Evolutionary conservation across 331 rosid genomes (phyloP), one percentile per base, ranked within the genome.

Genomic region (Erythrophleum ivorense): DNA sequence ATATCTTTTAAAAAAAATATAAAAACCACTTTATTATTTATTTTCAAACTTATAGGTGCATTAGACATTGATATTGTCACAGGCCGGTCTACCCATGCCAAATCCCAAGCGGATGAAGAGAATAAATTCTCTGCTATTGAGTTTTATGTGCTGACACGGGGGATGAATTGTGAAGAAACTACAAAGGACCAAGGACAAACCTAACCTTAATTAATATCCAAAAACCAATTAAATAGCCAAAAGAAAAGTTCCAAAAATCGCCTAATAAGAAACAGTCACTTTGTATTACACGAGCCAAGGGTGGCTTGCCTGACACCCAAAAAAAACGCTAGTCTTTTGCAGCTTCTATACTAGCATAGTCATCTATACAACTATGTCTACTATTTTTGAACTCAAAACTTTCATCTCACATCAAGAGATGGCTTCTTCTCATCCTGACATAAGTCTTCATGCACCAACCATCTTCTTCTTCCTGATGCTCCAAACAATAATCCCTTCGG

Each of bases 401-500:
- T 43, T 60, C 70, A 52, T 14, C 40, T 11, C 18, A 58, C 36
- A 10, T 33, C 11, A 9, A 16, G 33, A 34, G 13, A 67, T 82
- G 81, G 31, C 34, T 72, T 29, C 68, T 31, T 34, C 55, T 49
- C 65, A 49, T n/a, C 36, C 63, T 60, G 38, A 65, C 40, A 24
- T 10, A 10, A 41, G 65, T 13, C 73, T 63, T 66, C 18, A 18
- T 41, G 31, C 54, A 9, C 63, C 11, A 66, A 6, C 46, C 29
- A 0, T 19, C 54, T 19, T 24, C 54, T 69, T 21, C 55, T 0
- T 45, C 31, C 65, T 83, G 12, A 57, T 70, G 31, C 58, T 64
- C 14, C 63, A 43, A 7, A 41, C 16, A 2, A 45, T 2, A 19
- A 16, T 21, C 50, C 84, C 73, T 50, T 21, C 1, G 5, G 46